Evolutionary conservation across 768 basidiomycete species (phyloP).

Genomic region (Trichaptum fuscoviolaceum): DNA sequence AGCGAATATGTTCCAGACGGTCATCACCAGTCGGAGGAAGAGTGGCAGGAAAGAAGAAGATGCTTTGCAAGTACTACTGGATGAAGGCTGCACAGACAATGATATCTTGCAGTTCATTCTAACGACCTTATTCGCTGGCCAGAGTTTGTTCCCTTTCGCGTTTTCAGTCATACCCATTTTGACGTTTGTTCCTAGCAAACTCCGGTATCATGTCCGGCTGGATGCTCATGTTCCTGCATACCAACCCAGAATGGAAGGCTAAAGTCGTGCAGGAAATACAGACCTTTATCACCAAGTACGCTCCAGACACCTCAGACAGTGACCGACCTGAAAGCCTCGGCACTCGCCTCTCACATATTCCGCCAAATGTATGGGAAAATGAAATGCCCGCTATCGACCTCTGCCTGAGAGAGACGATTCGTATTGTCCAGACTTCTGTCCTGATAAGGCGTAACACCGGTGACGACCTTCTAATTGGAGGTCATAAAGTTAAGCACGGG

Average conservation of each 20-base stretch:
- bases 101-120: background rate
- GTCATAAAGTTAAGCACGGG: conserved; percentile 64
- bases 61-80: conserved; percentile 1
- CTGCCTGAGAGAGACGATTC: conserved; percentile 71
- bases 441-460: conserved; percentile 80
- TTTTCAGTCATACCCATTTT: background rate
- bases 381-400: conserved; percentile 67
- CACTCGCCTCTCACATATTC: conserved; percentile 48
- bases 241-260: conserved; percentile 57
- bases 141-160: background rate
- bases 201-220: conserved; percentile 28
- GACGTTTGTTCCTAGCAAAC: background rate
- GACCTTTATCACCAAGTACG: conserved; percentile 33
- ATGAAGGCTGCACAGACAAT: conserved; percentile 1
- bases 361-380: conserved; percentile 65
- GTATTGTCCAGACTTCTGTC: conserved; percentile 72
- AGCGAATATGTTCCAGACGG: background rate
- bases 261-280: conserved; percentile 60
- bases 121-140: background rate
- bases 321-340: background rate
- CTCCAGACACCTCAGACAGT: conserved; percentile 11
- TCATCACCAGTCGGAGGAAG: background rate
- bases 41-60: background rate
- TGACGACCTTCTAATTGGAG: conserved; percentile 63
- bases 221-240: conserved; percentile 71